phyloP scores from a whole-genome alignment of 2,329 filamentous ascomycete species.

The Curvularia sp. region DNA sequence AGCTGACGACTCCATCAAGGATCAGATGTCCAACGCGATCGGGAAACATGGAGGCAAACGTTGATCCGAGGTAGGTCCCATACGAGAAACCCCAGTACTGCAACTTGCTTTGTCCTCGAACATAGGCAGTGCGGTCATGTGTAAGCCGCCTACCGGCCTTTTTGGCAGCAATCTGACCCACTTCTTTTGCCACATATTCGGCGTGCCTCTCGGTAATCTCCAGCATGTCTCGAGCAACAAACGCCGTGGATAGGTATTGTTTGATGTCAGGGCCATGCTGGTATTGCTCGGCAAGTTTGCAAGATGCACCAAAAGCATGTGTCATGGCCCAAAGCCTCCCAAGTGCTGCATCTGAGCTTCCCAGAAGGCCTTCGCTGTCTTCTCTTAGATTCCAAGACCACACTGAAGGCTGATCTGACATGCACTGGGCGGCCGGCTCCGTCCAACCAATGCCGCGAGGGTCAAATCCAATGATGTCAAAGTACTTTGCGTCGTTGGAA shows the following conservation, averaged over 20 bases:
- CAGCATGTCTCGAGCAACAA: conserved; percentile 60
- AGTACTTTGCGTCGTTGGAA: conserved; percentile 45
- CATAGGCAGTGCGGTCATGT: conserved; percentile 6
- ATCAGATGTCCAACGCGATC: conserved; percentile 46
- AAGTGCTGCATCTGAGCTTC: conserved; percentile 53
- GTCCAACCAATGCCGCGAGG: conserved; percentile 53
- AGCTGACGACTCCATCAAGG: conserved; percentile 58
- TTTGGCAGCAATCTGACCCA: conserved; percentile 3
- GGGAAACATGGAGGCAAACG: conserved; percentile 51
- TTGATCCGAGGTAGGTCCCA: conserved; percentile 54
- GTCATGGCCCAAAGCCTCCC: conserved; percentile 54
- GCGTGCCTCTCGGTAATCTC: conserved; percentile 56
- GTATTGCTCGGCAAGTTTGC: conserved; percentile 32
- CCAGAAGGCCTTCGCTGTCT: conserved; percentile 49
- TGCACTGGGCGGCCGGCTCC: conserved; percentile 47
- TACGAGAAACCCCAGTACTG: conserved; percentile 60
- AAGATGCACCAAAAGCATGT: conserved; percentile 46
- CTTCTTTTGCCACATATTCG: conserved; percentile 38
- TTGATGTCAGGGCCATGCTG: conserved; percentile 49
- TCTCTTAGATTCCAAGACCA: conserved; percentile 51
- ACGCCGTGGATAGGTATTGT: conserved; percentile 56
- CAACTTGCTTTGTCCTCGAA: conserved; percentile 38
- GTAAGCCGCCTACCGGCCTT: neutral
- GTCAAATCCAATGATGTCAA: conserved; percentile 57
- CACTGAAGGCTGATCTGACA: conserved; percentile 36